Evolutionary conservation across 2,329 filamentous ascomycete genomes (phyloP).

Genomic region (Apiospora sp.): DNA sequence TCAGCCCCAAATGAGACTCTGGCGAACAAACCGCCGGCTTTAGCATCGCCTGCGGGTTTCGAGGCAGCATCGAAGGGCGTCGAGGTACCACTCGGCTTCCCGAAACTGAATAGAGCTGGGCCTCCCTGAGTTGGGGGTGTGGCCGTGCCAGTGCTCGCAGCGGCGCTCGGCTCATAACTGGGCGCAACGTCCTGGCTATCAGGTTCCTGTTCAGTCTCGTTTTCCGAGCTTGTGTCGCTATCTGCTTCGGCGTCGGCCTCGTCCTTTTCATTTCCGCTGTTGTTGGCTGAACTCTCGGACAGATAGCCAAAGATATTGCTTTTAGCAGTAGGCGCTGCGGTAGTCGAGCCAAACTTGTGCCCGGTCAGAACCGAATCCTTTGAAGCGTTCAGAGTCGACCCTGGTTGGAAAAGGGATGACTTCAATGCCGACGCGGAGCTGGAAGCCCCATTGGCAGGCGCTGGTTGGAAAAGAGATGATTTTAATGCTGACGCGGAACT

Average conservation of each 20-base stretch:
- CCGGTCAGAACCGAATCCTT: conserved; percentile 37
- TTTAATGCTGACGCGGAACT: conserved; percentile 54
- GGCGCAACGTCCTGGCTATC: conserved; percentile 53
- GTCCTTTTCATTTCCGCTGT: conserved; percentile 57
- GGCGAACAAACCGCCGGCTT: conserved; percentile 43
- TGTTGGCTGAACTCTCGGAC: conserved; percentile 64
- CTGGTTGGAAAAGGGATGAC: conserved; percentile 37
- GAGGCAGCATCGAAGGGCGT: conserved; percentile 34
- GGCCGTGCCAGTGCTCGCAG: conserved; percentile 50
- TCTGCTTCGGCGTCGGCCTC: conserved; percentile 50
- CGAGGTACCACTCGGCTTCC: conserved; percentile 37
- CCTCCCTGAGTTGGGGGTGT: conserved; percentile 49
- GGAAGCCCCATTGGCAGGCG: conserved; percentile 45
- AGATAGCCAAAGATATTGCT: conserved; percentile 70
- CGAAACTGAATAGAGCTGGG: conserved; percentile 40
- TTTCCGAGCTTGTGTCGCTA: conserved; percentile 55
- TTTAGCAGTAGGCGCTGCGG: conserved; percentile 35
- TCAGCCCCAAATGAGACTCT: conserved; percentile 43
- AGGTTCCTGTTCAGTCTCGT: conserved; percentile 52
- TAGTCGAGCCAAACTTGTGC: conserved; percentile 37
- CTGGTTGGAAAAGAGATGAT: conserved; percentile 34
- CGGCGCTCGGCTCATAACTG: conserved; percentile 53
- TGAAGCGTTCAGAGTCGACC: conserved; percentile 43
- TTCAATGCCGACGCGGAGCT: conserved; percentile 54
- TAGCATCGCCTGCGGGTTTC: conserved; percentile 32